phyloP scores from a whole-genome alignment of 73 alveolate genomes.

The Durusdinium trenchii region DNA sequence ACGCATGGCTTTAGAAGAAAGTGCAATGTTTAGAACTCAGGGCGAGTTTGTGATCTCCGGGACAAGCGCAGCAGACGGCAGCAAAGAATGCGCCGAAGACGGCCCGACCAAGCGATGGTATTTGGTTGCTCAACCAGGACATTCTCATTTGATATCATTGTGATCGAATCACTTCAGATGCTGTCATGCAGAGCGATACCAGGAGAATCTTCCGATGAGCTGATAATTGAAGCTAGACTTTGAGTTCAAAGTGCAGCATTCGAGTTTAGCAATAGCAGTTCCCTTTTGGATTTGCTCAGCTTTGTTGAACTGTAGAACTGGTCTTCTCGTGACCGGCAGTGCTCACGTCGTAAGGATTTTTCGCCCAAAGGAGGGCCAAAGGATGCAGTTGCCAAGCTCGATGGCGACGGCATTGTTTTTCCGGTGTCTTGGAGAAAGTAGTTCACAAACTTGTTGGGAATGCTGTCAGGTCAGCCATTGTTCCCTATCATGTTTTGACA shows the following conservation, averaged over 20 bases:
- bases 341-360: constrained; percentile 52
- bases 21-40: neutral
- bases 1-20: neutral
- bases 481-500: too few species aligned
- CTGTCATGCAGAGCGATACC: too few species aligned
- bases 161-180: too few species aligned
- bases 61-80: constrained; percentile 76
- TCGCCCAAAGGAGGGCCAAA: constrained; percentile 94
- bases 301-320: too few species aligned
- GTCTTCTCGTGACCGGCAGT: too few species aligned
- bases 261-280: too few species aligned
- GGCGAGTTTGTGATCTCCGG: constrained; percentile 85
- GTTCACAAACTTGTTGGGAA: too few species aligned
- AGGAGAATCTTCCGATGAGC: constrained; percentile 53
- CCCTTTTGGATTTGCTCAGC: too few species aligned
- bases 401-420: constrained; percentile 86
- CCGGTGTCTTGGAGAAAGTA: neutral
- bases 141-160: too few species aligned
- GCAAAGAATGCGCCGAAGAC: constrained; percentile 79
- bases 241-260: neutral
- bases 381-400: constrained; percentile 90
- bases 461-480: too few species aligned
- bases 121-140: constrained; percentile 58
- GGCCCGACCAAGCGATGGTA: constrained; percentile 76
- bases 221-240: neutral